Percentiles rank a stretch among this genome's conserved stretches.
These are phyloP conservation scores for Leptodermis oblonga DNA, from an alignment of 257 asterid species.

Conservation along the genomic window DNA sequence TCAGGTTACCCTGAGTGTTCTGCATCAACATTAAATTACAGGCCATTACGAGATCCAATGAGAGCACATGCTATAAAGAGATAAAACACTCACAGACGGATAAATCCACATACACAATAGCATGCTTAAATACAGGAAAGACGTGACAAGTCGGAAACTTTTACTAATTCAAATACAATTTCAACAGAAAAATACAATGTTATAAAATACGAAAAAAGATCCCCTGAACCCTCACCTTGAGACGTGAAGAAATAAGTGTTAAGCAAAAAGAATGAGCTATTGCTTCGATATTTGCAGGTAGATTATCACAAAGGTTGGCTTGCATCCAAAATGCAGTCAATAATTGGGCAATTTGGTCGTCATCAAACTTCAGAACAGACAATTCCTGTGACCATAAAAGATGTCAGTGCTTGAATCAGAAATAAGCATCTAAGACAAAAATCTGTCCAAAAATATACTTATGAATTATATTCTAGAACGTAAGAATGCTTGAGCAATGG, in stretches of 20 bases:
- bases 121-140: not conserved
- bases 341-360: conserved; percentile 84
- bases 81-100: not conserved
- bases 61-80: not conserved
- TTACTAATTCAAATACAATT: not conserved
- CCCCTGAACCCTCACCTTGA: conserved; percentile 47
- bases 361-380: conserved; percentile 60
- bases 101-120: not conserved
- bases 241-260: conserved; percentile 55
- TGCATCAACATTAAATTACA: conserved; percentile 36
- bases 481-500: not conserved
- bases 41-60: conserved; percentile 4
- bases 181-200: not conserved
- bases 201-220: not conserved
- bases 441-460: not conserved
- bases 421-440: not conserved
- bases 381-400: conserved; percentile 54
- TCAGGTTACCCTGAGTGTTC: conserved; percentile 45
- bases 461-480: not conserved
- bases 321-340: conserved; percentile 86
- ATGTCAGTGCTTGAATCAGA: not conserved
- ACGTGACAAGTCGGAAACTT: not conserved
- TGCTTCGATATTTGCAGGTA: conserved; percentile 87
- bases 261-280: conserved; percentile 90
- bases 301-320: conserved; percentile 69